These are phyloP conservation scores for Saraca asoca DNA, from an alignment of 331 rosid species.

Conservation along the genomic window DNA sequence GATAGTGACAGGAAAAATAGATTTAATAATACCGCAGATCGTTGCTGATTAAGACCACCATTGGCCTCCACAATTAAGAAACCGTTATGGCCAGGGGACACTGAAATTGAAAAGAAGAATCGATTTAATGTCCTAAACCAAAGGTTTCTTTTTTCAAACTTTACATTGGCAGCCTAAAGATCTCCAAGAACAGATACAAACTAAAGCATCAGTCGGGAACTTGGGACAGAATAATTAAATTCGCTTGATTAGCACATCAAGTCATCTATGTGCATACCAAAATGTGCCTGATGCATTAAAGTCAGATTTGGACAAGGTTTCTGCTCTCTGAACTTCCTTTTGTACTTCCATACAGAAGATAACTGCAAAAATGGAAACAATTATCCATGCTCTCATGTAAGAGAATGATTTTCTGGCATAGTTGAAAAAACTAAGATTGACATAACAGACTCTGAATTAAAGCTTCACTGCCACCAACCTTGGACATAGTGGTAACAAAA, in stretches of 20 bases:
- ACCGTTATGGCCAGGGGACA: constrained; percentile 53
- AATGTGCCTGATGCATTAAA: constrained; percentile 49
- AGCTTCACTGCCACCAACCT: constrained; percentile 3
- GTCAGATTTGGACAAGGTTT: constrained; percentile 79
- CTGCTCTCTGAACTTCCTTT: constrained; percentile 80
- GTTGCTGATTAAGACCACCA: constrained; percentile 99
- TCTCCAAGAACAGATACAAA: not conserved
- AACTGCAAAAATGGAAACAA: constrained; percentile 51
- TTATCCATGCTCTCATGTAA: not conserved
- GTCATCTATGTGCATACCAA: constrained; percentile 45
- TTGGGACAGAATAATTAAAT: constrained; percentile 13
- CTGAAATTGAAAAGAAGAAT: constrained; percentile 52
- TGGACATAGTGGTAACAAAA: not conserved
- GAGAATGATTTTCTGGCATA: constrained; percentile 3
- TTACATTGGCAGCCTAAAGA: no score
- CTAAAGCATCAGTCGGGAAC: constrained; percentile 1
- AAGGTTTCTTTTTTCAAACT: not conserved
- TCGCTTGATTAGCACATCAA: not conserved
- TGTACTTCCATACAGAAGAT: constrained; percentile 82
- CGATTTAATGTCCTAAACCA: not conserved
- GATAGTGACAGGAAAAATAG: not conserved
- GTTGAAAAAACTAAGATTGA: not conserved
- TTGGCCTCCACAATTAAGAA: constrained; percentile 91
- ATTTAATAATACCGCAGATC: constrained; percentile 73
- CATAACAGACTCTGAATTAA: no score